phyloP scores from a whole-genome alignment of 495 filamentous ascomycete species.

The Penicillium diatomitis region DNA sequence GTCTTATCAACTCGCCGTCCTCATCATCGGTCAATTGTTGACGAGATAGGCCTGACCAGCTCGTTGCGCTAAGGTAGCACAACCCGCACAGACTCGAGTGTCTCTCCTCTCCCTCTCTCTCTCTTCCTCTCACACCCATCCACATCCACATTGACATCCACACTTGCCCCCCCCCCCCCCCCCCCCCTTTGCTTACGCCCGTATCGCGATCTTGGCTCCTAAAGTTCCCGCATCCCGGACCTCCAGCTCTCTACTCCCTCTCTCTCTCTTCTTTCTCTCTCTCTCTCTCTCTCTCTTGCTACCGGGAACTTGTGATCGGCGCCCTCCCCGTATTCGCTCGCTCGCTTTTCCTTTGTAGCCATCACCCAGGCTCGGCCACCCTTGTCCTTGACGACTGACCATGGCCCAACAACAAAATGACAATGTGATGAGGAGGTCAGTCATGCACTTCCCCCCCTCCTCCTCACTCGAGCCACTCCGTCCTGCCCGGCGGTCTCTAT shows the following conservation, averaged over 20 bases:
- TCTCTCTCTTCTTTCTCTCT: neutral
- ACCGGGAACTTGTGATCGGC: conserved; percentile 1
- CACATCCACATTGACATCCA: no score
- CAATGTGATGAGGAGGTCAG: conserved; percentile 65
- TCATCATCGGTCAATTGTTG: no score
- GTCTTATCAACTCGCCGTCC: no score
- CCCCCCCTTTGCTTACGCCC: conserved; percentile 7
- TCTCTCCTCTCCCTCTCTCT: no score
- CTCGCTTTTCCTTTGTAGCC: conserved; percentile 3
- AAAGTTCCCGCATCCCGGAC: conserved; percentile 4
- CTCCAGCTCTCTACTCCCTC: conserved; percentile 1
- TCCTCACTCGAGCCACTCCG: neutral
- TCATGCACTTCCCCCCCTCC: neutral
- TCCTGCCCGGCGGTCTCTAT: no score
- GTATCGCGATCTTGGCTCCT: conserved; percentile 7
- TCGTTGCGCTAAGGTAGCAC: no score
- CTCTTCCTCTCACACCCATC: no score
- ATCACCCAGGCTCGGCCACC: conserved; percentile 4
- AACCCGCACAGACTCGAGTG: no score
- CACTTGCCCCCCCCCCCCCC: no score
- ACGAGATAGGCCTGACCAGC: no score
- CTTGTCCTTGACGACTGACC: conserved; percentile 10
- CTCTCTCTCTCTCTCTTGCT: no score
- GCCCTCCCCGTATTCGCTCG: conserved; percentile 1
- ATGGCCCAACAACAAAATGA: conserved; percentile 55